A percentile compares a stretch with the other conserved stretches of the same genome.
phyloP scores from a whole-genome alignment of 2,329 filamentous ascomycete genomes.

The Leptographium flavum region DNA sequence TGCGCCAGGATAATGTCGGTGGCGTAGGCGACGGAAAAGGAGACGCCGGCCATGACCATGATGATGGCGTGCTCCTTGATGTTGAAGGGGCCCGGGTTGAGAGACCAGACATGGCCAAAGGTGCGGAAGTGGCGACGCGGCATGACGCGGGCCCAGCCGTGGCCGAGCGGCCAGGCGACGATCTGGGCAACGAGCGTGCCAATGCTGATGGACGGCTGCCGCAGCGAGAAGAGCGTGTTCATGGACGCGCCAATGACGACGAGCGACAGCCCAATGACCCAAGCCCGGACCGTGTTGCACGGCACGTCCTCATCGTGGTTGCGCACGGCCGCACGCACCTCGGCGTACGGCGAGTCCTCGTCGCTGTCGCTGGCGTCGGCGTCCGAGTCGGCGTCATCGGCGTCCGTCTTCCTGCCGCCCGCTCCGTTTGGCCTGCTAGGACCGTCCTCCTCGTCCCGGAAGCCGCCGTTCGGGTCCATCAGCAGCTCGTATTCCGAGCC shows the following conservation, averaged over 20 bases:
- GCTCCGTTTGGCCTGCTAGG: too few relatives aligned
- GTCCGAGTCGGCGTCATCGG: constrained; percentile 18
- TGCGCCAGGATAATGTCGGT: constrained; percentile 63
- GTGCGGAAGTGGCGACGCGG: constrained; percentile 33
- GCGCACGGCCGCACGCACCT: constrained; percentile 48
- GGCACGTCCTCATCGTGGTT: constrained; percentile 53
- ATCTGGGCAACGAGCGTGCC: constrained; percentile 49
- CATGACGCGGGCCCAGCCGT: constrained; percentile 43
- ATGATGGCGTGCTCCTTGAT: constrained; percentile 58
- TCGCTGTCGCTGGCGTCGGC: constrained; percentile 16
- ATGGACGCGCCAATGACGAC: constrained; percentile 42
- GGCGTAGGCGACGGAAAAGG: constrained; percentile 55
- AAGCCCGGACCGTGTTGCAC: constrained; percentile 51
- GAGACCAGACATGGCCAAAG: constrained; percentile 38
- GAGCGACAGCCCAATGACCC: constrained; percentile 45
- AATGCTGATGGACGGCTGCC: constrained; percentile 46
- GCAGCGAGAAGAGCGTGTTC: constrained; percentile 50
- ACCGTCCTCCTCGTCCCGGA: constrained; percentile 28
- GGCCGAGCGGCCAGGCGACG: constrained; percentile 48
- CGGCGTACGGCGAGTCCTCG: constrained; percentile 51
- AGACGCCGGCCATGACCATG: constrained; percentile 57
- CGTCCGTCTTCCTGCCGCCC: constrained; percentile 11
- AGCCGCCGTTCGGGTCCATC: constrained; percentile 42
- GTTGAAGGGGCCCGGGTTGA: constrained; percentile 58
- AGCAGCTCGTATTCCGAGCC: constrained; percentile 40